phyloP scores from a whole-genome alignment of 768 basidiomycete genomes.

The Pilatotrama ljubarskyi region DNA sequence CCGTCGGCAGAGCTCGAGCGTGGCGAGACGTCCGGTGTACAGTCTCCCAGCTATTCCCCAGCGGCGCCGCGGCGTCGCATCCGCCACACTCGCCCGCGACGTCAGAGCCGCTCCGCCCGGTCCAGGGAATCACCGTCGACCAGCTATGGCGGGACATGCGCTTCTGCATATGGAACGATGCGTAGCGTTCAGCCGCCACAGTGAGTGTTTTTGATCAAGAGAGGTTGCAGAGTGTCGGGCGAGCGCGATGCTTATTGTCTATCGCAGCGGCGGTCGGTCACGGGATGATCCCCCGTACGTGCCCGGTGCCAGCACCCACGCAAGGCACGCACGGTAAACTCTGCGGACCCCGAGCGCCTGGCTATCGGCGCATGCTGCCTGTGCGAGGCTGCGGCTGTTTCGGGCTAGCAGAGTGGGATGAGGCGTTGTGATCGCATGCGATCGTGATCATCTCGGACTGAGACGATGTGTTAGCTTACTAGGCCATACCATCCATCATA shows the following conservation, averaged over 20 bases:
- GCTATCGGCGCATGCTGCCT: not conserved
- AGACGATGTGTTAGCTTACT: slow-evolving; percentile 20
- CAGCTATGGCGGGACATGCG: slow-evolving; percentile 67
- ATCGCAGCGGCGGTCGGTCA: slow-evolving; percentile 10
- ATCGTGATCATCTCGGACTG: slow-evolving; percentile 6
- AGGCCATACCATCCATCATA: slow-evolving; percentile 13
- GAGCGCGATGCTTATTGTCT: slow-evolving; percentile 19
- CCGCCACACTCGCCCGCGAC: slow-evolving; percentile 25
- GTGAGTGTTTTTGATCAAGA: slow-evolving; percentile 1
- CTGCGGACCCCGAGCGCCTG: not conserved
- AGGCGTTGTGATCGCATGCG: slow-evolving; percentile 13
- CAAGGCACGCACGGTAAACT: not conserved
- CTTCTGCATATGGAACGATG: slow-evolving; percentile 61
- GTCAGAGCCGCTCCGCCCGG: slow-evolving; percentile 38
- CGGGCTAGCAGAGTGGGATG: not conserved
- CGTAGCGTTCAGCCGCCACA: slow-evolving; percentile 28
- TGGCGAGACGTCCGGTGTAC: slow-evolving; percentile 66
- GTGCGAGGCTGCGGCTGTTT: not conserved
- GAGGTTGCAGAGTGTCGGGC: slow-evolving; percentile 1
- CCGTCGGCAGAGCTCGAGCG: slow-evolving; percentile 50
- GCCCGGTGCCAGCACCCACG: not conserved
- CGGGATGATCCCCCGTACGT: slow-evolving; percentile 11
- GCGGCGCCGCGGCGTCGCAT: slow-evolving; percentile 35
- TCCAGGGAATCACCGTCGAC: slow-evolving; percentile 62
- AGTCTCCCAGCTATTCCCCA: slow-evolving; percentile 60